Evolutionary conservation across 305 asterid species (phyloP), one percentile per base, ranked within the genome.

Genomic region (Withania somnifera): DNA sequence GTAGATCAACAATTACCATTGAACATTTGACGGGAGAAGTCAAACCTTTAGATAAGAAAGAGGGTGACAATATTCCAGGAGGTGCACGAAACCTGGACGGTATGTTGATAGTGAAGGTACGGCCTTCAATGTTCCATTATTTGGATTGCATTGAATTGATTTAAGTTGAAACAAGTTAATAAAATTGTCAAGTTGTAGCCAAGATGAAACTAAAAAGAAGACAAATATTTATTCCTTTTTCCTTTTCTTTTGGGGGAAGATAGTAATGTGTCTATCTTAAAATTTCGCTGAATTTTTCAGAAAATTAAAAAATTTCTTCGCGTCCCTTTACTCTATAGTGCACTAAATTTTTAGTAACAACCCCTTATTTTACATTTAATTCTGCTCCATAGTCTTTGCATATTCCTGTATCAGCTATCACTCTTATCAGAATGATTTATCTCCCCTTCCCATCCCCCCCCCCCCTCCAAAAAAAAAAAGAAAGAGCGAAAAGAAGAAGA

Each of bases 11-110:
- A 64, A 88, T 97, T 84, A 97, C 99, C 32, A 84, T 90, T 87
- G 99, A 97, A 90, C 99, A 97, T 88, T 87, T 97, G 90, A 97
- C 98, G 15, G 99, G 99, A 69, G 99, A 97, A 86, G 96, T 92
- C 79, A 93, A 91, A 83, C 99, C 99, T 54, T 84, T 94, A 15
- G 98, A 91, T 20, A 97, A 85, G 88, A 85, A 89, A 54, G 89
- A 87, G 64, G 98, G 98, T 53, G 98, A 97, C 86, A 92, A 89
- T 90, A 94, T 97, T 86, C 98, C 99, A 68, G 99, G 99, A 54
- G 99, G 99, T 68, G 98, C 99, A 45, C 87, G 99, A 82, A 97
- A 97, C 86, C 85, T 97, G 86, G 99, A 94, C 64, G 99, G 99
- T 42, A 91, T 97, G 98, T 91, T 97, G 97, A 93, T 94, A 84